Conservation (phyloP, 768 basidiomycete genomes). For the Suillus fuscotomentosus region DNA sequence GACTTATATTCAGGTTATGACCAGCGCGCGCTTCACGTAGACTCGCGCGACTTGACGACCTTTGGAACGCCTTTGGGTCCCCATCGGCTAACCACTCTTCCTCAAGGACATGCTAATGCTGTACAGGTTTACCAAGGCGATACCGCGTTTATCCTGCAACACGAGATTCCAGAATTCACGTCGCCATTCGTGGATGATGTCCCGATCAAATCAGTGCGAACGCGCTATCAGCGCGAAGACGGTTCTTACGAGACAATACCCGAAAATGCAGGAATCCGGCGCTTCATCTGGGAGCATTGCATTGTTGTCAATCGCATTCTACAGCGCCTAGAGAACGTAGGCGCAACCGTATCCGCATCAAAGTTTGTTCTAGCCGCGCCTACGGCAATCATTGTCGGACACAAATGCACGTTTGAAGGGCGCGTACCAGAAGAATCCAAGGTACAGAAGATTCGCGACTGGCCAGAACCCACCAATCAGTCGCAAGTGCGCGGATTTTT, state of each 20-base stretch:
- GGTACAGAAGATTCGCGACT: conserved; percentile 27
- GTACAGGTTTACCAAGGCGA: no score
- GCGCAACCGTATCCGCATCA: conserved; percentile 34
- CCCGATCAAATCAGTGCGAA: no score
- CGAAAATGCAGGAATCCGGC: conserved; percentile 33
- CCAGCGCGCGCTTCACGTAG: no score
- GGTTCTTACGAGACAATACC: conserved; percentile 35
- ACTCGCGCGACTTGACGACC: no score
- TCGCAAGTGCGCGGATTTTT: conserved; percentile 27
- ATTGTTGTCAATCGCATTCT: conserved; percentile 34
- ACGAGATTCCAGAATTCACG: no score
- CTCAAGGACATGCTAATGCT: no score
- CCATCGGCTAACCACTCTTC: no score
- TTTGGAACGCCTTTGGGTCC: no score
- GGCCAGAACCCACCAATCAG: conserved; percentile 18
- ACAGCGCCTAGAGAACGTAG: conserved; percentile 34
- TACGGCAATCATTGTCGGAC: conserved; percentile 32
- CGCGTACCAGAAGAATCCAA: conserved; percentile 24
- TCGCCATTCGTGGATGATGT: no score
- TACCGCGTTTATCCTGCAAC: no score
- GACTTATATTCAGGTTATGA: no score
- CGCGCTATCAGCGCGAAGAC: background rate
- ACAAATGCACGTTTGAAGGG: conserved; percentile 36
- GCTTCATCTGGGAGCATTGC: conserved; percentile 42
- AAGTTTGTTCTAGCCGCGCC: conserved; percentile 22